Evolutionary conservation across 305 asterid genomes (phyloP).

Genomic region (Fraxinus velutina): DNA sequence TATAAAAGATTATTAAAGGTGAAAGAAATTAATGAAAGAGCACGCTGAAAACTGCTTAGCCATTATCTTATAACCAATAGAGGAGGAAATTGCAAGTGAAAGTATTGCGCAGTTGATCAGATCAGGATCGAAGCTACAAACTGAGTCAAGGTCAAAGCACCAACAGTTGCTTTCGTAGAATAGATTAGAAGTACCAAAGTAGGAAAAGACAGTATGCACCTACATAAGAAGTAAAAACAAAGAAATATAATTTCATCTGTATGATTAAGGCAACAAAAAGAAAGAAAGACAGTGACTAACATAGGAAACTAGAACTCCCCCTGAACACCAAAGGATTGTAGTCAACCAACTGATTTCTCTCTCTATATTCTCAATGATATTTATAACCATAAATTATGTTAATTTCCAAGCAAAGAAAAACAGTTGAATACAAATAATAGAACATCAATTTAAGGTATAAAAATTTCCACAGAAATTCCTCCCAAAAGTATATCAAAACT

Average conservation of each 20-base stretch:
- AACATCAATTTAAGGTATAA: background rate
- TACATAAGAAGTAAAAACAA: conserved; percentile 5
- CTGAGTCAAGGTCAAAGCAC: conserved; percentile 16
- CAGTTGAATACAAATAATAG: background rate
- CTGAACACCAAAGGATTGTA: conserved; percentile 6
- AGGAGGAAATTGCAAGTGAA: background rate
- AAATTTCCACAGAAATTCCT: background rate
- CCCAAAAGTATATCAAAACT: background rate
- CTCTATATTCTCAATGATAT: background rate
- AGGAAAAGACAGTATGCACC: background rate
- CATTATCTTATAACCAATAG: conserved; percentile 16
- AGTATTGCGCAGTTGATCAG: background rate
- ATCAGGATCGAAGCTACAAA: conserved; percentile 17
- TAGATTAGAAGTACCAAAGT: background rate
- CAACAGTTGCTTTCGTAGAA: conserved; percentile 13
- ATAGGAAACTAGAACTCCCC: conserved; percentile 2
- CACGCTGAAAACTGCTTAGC: conserved; percentile 12
- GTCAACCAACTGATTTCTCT: background rate
- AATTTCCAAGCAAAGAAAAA: conserved; percentile 16
- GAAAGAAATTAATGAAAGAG: conserved; percentile 31
- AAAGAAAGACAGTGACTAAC: conserved; percentile 1
- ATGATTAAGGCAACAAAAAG: background rate
- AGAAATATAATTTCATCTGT: conserved; percentile 18
- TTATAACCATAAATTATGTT: conserved; percentile 1
- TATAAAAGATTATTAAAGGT: conserved; percentile 18